Evolutionary conservation across 129 eudicot species (phyloP).

Genomic region (Glebionis coronaria): DNA sequence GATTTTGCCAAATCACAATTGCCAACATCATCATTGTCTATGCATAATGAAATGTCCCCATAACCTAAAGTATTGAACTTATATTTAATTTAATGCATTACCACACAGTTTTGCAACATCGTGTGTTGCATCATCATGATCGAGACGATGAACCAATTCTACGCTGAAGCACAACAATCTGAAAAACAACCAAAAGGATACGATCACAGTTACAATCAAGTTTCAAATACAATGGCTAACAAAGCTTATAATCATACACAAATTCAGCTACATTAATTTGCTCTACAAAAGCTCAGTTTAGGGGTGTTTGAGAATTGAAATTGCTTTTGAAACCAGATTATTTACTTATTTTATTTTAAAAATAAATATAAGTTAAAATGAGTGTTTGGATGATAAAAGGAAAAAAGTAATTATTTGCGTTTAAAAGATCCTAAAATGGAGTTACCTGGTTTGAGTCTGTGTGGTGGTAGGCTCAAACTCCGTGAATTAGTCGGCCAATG

Average conservation of each 20-base stretch:
- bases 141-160: not conserved
- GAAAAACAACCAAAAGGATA: not conserved
- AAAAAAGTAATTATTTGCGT: too few species aligned
- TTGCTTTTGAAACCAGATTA: too few species aligned
- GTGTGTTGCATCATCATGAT: not conserved
- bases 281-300: slow-evolving; percentile 20
- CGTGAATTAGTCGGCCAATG: too few species aligned
- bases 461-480: too few species aligned
- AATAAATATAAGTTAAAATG: too few species aligned
- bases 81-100: not conserved
- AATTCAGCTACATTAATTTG: slow-evolving; percentile 16
- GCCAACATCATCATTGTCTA: not conserved
- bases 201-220: too few species aligned
- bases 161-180: not conserved
- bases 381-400: too few species aligned
- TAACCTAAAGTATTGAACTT: not conserved
- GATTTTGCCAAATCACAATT: not conserved
- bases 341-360: too few species aligned
- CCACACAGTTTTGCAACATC: not conserved
- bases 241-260: slow-evolving; percentile 12
- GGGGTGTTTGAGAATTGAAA: too few species aligned
- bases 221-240: slow-evolving; percentile 18
- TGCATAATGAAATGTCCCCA: not conserved
- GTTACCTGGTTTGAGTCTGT: too few species aligned
- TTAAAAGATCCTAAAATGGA: too few species aligned